These are phyloP conservation scores for barley (Hordeum vulgare) DNA, from an alignment of 176 grass and related monocot species.

Conservation along the genomic window DNA sequence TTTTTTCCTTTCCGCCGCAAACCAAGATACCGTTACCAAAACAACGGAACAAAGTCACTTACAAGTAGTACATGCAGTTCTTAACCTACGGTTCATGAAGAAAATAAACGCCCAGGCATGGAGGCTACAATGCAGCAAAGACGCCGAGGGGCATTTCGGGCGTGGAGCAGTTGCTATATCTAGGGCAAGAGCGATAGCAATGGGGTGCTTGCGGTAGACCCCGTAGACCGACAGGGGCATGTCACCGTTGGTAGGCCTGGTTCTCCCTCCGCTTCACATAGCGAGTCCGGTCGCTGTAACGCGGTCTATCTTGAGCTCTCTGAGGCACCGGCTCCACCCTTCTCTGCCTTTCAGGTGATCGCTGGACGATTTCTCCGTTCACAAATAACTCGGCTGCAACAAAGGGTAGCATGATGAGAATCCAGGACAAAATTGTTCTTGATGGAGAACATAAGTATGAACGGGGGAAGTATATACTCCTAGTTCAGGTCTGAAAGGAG, in stretches of 20 bases:
- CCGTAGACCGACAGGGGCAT: not conserved
- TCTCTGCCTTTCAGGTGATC: constrained; percentile 91
- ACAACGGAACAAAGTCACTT: not conserved
- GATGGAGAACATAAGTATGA: not conserved
- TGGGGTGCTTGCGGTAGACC: not conserved
- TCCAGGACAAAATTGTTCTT: not conserved
- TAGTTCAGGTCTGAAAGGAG: not conserved
- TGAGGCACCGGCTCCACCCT: constrained; percentile 85
- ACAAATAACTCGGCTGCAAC: constrained; percentile 92
- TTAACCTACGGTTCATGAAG: constrained; percentile 3
- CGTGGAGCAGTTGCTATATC: not conserved
- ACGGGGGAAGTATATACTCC: not conserved
- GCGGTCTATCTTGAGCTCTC: constrained; percentile 84
- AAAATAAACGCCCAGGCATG: constrained; percentile 3
- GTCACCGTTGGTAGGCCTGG: constrained; percentile 51
- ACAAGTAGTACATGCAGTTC: not conserved
- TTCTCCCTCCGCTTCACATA: constrained; percentile 87
- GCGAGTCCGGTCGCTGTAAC: constrained; percentile 83
- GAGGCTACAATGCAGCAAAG: not conserved
- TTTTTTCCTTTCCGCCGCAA: not conserved
- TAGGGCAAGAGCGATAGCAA: not conserved
- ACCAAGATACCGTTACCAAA: not conserved
- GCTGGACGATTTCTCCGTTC: constrained; percentile 83
- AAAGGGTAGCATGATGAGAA: constrained; percentile 26
- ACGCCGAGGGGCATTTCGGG: not conserved